These are phyloP conservation scores for Cochlearia excelsa DNA, from an alignment of 345 rosid species.

Conservation along the genomic window DNA sequence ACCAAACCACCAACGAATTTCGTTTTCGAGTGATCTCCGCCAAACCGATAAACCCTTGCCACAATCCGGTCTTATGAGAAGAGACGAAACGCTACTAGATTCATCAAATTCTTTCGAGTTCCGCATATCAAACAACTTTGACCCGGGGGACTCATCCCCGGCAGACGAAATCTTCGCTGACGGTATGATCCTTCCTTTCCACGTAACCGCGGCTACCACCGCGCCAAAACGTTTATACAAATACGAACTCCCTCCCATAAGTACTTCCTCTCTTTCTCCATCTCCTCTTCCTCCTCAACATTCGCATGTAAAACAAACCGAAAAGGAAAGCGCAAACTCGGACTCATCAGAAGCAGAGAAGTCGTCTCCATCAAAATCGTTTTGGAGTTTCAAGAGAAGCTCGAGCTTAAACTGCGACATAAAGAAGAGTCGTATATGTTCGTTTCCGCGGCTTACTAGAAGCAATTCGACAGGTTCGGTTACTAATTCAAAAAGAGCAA, in stretches of 20 bases:
- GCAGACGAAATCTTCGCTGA: conserved; percentile 78
- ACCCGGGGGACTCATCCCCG: conserved; percentile 44
- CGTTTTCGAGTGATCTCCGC: conserved; percentile 54
- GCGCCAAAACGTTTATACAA: conserved; percentile 30
- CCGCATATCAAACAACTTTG: conserved; percentile 41
- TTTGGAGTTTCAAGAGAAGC: conserved; percentile 84
- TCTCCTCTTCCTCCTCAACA: conserved; percentile 32
- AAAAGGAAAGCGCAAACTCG: conserved; percentile 18
- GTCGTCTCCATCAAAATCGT: conserved; percentile 44
- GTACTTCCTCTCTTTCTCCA: conserved; percentile 37
- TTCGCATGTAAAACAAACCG: conserved; percentile 27
- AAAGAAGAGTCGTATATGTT: conserved; percentile 51
- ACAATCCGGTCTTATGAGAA: conserved; percentile 25
- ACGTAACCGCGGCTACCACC: conserved; percentile 15
- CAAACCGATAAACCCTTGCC: conserved; percentile 22
- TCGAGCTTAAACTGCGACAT: conserved; percentile 57
- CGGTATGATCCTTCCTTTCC: conserved; percentile 65
- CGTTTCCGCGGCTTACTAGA: conserved; percentile 58
- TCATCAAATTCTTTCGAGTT: conserved; percentile 65
- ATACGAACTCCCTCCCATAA: conserved; percentile 33
- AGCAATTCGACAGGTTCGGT: conserved; percentile 73
- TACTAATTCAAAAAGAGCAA: conserved; percentile 34
- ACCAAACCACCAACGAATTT: conserved; percentile 51
- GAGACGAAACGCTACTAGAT: conserved; percentile 48
- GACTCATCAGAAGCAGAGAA: conserved; percentile 36